A percentile compares a stretch with the other conserved stretches of the same genome.
phyloP scores from a whole-genome alignment of 2,329 filamentous ascomycete species.

The Lachnum nothofagi region DNA sequence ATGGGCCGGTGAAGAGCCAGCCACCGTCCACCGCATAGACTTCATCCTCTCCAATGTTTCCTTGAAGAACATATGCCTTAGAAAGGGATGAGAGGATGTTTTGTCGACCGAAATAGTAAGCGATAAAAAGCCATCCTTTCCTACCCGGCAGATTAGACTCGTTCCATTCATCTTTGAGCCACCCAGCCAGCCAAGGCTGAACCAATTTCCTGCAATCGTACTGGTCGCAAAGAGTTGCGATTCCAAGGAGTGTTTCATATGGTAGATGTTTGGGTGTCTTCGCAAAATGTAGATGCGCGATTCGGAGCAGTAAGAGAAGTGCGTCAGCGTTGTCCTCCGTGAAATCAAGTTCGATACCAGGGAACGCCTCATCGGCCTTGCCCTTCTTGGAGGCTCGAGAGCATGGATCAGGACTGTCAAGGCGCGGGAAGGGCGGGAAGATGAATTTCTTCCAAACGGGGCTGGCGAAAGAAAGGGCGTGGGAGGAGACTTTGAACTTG shows the following conservation, averaged over 20 bases:
- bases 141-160: not conserved
- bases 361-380: not conserved
- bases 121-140: slow-evolving; percentile 11
- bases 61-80: too few species aligned
- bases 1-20: too few species aligned
- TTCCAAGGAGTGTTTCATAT: not conserved
- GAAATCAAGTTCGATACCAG: slow-evolving; percentile 9
- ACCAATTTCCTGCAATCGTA: slow-evolving; percentile 11
- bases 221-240: slow-evolving; percentile 13
- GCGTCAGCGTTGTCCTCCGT: slow-evolving; percentile 5
- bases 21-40: too few species aligned
- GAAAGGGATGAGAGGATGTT: too few species aligned
- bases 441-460: slow-evolving; percentile 16
- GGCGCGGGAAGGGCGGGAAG: slow-evolving; percentile 4
- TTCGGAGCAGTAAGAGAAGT: slow-evolving; percentile 8
- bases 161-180: not conserved
- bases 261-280: not conserved
- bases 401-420: not conserved
- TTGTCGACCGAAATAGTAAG: slow-evolving; percentile 9
- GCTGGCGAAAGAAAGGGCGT: slow-evolving; percentile 6
- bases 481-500: slow-evolving; percentile 7
- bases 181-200: slow-evolving; percentile 3
- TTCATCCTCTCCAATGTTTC: too few species aligned
- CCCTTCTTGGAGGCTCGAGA: not conserved
- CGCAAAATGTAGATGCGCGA: slow-evolving; percentile 13